Evolutionary conservation across 2,329 filamentous ascomycete species (phyloP).

Genomic region (Diaporthe caulivora): DNA sequence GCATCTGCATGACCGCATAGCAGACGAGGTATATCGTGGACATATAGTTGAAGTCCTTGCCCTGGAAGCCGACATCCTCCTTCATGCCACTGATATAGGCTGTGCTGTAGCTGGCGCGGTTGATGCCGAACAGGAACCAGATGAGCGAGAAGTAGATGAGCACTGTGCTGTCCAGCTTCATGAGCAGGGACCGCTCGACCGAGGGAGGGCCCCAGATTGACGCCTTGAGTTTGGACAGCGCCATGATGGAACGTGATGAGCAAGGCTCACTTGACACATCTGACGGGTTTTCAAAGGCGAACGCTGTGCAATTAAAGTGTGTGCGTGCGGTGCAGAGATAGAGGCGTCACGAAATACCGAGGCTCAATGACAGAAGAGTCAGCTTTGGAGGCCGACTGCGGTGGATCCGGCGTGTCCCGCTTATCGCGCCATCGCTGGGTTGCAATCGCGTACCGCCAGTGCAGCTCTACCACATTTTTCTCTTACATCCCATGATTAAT

Average conservation of each 20-base stretch:
- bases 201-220: constrained; percentile 39
- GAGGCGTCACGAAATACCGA: background rate
- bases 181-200: constrained; percentile 47
- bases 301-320: background rate
- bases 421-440: constrained; percentile 33
- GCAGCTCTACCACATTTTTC: background rate
- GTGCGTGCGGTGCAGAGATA: background rate
- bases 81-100: constrained; percentile 58
- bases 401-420: constrained; percentile 8
- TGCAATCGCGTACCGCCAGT: background rate
- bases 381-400: background rate
- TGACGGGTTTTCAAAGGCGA: background rate
- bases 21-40: constrained; percentile 51
- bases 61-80: constrained; percentile 52
- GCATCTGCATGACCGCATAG: constrained; percentile 59
- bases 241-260: background rate
- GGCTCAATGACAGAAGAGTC: constrained; percentile 14
- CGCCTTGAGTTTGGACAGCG: constrained; percentile 20
- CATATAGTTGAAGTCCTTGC: constrained; percentile 57
- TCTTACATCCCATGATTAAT: constrained; percentile 5
- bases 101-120: constrained; percentile 56
- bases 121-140: constrained; percentile 62
- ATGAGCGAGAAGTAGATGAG: constrained; percentile 59
- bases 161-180: constrained; percentile 56
- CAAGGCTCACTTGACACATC: background rate